Conservation (phyloP, 148 eudicot genomes). For the Nyssa sinensis region DNA sequence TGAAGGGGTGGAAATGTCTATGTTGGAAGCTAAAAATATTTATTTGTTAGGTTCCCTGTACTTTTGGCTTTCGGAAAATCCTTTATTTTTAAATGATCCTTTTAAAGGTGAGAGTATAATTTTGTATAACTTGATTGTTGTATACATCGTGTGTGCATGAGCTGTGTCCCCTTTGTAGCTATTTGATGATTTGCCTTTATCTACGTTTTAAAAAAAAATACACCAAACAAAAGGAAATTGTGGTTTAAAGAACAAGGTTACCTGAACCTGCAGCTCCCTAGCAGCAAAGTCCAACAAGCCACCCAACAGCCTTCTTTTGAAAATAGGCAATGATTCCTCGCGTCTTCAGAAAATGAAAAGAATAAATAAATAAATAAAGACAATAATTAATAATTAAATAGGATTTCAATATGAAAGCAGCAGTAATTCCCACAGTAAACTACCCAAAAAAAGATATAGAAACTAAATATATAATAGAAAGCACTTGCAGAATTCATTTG, state of each 20-base stretch:
- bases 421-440: neutral
- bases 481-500: no score
- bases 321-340: slow-evolving; percentile 86
- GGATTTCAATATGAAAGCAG: neutral
- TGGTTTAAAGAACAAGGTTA: slow-evolving; percentile 22
- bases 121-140: neutral
- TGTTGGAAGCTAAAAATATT: no score
- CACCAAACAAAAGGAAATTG: neutral
- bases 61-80: no score
- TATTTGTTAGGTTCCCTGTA: no score
- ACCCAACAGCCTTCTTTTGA: slow-evolving; percentile 93
- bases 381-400: neutral
- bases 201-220: neutral
- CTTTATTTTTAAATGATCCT: no score
- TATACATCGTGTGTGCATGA: neutral
- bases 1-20: neutral
- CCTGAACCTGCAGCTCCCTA: slow-evolving; percentile 97
- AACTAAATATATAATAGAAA: no score
- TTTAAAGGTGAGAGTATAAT: neutral
- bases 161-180: neutral
- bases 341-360: slow-evolving; percentile 53
- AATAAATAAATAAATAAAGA: neutral
- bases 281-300: slow-evolving; percentile 91
- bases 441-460: no score
- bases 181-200: neutral